These are phyloP conservation scores for Sclerotinia spermophila DNA, from an alignment of 2,329 filamentous ascomycete species.

Conservation along the genomic window DNA sequence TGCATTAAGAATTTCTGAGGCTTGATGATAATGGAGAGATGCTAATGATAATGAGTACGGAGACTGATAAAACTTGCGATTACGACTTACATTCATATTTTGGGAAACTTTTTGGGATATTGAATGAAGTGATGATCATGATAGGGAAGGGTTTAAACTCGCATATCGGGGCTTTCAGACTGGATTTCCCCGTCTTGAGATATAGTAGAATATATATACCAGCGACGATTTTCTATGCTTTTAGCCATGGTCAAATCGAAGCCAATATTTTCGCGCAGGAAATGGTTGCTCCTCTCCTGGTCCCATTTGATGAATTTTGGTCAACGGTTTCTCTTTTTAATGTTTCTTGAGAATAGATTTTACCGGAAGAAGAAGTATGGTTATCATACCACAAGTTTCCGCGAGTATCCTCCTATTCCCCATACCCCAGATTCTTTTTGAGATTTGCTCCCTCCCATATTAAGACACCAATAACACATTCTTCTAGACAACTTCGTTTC, in stretches of 20 bases:
- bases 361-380: background rate
- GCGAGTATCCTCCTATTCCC: background rate
- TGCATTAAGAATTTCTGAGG: background rate
- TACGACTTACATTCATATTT: background rate
- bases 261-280: background rate
- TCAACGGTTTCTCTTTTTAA: background rate
- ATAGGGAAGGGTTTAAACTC: too few relatives aligned
- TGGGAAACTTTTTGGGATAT: background rate
- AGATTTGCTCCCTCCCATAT: background rate
- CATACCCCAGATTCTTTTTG: background rate
- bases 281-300: background rate
- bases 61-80: background rate
- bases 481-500: background rate
- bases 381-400: background rate
- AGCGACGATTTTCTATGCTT: background rate
- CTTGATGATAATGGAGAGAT: background rate
- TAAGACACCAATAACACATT: background rate
- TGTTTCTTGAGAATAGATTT: background rate
- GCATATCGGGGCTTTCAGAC: background rate
- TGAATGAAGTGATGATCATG: background rate
- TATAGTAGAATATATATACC: background rate
- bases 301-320: background rate
- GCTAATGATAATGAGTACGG: too few relatives aligned
- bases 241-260: background rate
- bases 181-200: background rate